Conservation (phyloP, 2,329 filamentous ascomycete species). For the Paecilomyces variotii region DNA sequence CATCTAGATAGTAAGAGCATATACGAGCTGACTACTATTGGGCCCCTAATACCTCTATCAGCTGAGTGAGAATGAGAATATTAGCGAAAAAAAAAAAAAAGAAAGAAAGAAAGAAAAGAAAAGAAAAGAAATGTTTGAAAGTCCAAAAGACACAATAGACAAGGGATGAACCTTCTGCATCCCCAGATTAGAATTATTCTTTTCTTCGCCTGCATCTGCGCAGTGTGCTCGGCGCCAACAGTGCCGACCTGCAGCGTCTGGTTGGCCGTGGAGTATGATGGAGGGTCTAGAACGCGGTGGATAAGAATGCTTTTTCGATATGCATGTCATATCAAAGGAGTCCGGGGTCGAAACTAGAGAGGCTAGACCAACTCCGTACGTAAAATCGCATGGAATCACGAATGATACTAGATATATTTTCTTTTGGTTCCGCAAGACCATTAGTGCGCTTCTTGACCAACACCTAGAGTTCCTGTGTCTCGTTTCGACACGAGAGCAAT, state of each 20-base stretch:
- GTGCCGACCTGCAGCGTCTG: constrained; percentile 5
- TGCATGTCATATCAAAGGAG: not conserved
- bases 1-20: not conserved
- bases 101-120: not conserved
- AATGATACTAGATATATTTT: not conserved
- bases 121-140: not conserved
- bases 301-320: not conserved
- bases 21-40: not conserved
- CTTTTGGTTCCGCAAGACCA: not conserved
- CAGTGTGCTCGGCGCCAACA: not conserved
- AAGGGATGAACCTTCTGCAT: not conserved
- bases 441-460: not conserved
- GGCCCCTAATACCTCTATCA: not conserved
- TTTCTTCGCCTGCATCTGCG: not conserved
- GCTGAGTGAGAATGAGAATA: not conserved
- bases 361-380: not conserved
- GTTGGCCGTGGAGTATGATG: constrained; percentile 7
- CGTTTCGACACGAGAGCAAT: not conserved
- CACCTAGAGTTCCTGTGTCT: not conserved
- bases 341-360: not conserved
- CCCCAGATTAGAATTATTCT: not conserved
- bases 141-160: not conserved
- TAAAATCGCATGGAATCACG: not conserved
- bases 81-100: too few relatives aligned
- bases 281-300: not conserved